Percentiles rank a stretch among this genome's conserved stretches.
phyloP scores from a whole-genome alignment of 176 grass and related monocot genomes.

The Eremochloa ophiuroides region DNA sequence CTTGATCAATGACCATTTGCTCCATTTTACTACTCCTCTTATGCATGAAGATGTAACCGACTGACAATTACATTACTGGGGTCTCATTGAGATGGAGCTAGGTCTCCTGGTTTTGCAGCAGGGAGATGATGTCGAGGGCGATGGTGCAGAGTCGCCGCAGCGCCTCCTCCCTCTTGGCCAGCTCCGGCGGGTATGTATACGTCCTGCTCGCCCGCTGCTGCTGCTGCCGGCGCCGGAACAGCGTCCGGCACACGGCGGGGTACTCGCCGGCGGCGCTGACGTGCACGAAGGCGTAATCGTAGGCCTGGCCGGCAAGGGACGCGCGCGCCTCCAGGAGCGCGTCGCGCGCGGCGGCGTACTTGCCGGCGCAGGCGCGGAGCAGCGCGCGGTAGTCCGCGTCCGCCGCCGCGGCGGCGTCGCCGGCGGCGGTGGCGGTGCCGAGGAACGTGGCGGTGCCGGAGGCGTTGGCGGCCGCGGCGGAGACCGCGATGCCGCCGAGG shows the following conservation, averaged over 20 bases:
- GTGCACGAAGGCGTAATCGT: slow-evolving; percentile 75
- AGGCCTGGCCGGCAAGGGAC: slow-evolving; percentile 41
- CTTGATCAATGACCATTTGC: not conserved
- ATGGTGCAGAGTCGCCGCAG: slow-evolving; percentile 65
- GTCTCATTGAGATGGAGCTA: not conserved
- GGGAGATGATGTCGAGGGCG: slow-evolving; percentile 68
- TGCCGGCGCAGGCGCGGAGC: slow-evolving; percentile 44
- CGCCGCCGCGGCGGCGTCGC: not conserved
- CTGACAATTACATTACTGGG: not conserved
- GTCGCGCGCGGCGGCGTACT: slow-evolving; percentile 50
- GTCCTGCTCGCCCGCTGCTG: not conserved
- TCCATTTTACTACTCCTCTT: not conserved
- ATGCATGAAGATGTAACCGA: not conserved
- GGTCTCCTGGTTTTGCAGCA: slow-evolving; percentile 12
- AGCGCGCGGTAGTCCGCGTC: slow-evolving; percentile 1
- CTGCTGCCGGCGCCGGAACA: slow-evolving; percentile 39
- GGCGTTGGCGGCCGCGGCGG: slow-evolving; percentile 48
- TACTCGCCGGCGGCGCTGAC: slow-evolving; percentile 73
- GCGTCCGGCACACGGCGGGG: slow-evolving; percentile 54
- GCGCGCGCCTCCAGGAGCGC: slow-evolving; percentile 43
- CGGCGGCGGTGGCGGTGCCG: slow-evolving; percentile 13
- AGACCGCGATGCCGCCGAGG: slow-evolving; percentile 56
- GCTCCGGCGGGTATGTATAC: slow-evolving; percentile 42
- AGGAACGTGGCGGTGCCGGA: slow-evolving; percentile 41
- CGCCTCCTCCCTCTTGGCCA: slow-evolving; percentile 47